phyloP scores from a whole-genome alignment of 345 rosid species.

The Brassica juncea region DNA sequence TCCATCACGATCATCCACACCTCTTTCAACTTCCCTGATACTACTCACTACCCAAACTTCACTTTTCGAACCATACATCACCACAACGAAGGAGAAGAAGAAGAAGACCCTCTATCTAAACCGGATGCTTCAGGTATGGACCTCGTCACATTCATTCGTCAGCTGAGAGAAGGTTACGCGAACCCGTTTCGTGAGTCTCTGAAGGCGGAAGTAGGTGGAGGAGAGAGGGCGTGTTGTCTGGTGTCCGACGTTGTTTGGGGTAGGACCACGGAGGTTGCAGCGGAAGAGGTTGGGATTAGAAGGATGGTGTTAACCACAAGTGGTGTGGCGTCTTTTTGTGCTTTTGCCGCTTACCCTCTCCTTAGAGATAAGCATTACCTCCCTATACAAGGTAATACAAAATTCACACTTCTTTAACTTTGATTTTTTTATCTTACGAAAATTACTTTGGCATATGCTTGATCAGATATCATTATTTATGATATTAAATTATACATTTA shows the following conservation, averaged over 20 bases:
- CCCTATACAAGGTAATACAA: conserved; percentile 36
- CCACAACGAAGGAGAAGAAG: conserved; percentile 11
- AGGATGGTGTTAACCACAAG: conserved; percentile 52
- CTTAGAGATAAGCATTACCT: conserved; percentile 37
- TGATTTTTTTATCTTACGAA: not conserved
- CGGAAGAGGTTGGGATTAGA: conserved; percentile 40
- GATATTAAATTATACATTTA: not conserved
- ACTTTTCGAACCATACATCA: conserved; percentile 46
- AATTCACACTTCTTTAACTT: not conserved
- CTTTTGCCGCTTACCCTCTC: conserved; percentile 8
- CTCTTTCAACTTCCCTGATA: conserved; percentile 52
- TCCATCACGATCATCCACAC: conserved; percentile 56
- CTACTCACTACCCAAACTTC: conserved; percentile 50
- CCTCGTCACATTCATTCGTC: conserved; percentile 21
- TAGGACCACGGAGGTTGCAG: conserved; percentile 47
- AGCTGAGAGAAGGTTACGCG: conserved; percentile 41
- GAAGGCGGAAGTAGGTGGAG: conserved; percentile 35
- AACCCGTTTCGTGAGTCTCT: conserved; percentile 45
- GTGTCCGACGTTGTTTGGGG: conserved; percentile 50
- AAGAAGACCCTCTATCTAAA: conserved; percentile 2
- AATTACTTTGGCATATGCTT: not conserved
- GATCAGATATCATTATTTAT: not conserved
- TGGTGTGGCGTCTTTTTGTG: conserved; percentile 39
- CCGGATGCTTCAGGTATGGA: conserved; percentile 12
- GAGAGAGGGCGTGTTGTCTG: conserved; percentile 46